Conservation (phyloP, 2,329 filamentous ascomycete species). For the Pseudogymnoascus sp. region DNA sequence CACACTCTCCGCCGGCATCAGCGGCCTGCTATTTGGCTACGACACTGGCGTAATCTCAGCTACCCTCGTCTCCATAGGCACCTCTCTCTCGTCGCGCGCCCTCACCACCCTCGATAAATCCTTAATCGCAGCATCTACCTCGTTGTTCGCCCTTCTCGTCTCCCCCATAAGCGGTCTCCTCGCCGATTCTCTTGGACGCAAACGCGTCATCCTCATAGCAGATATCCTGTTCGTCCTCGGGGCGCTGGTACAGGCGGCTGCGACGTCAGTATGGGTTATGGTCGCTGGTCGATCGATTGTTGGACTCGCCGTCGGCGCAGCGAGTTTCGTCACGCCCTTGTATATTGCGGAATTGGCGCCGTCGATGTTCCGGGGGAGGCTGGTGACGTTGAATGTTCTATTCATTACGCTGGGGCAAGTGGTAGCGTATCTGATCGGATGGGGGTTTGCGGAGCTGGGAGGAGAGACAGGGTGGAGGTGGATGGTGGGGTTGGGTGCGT, state of each 20-base stretch:
- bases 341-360: constrained; percentile 87
- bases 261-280: constrained; percentile 56
- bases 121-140: constrained; percentile 63
- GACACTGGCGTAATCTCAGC: constrained; percentile 65
- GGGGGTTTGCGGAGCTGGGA: constrained; percentile 56
- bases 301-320: constrained; percentile 66
- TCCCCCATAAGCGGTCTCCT: constrained; percentile 60
- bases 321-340: constrained; percentile 76
- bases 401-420: constrained; percentile 87
- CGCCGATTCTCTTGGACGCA: constrained; percentile 56
- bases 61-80: constrained; percentile 58
- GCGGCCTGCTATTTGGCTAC: constrained; percentile 62
- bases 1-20: constrained; percentile 60
- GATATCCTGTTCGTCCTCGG: constrained; percentile 64
- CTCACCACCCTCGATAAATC: constrained; percentile 62
- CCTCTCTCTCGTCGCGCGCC: constrained; percentile 49
- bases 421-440: constrained; percentile 79
- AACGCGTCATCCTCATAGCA: constrained; percentile 56
- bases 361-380: constrained; percentile 64
- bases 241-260: constrained; percentile 57
- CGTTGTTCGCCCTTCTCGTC: constrained; percentile 57
- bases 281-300: constrained; percentile 62
- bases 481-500: constrained; percentile 81
- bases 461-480: constrained; percentile 68
- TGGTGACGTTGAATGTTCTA: constrained; percentile 76